Evolutionary conservation across 305 asterid species (phyloP).

Genomic region (Fraxinus velutina): DNA sequence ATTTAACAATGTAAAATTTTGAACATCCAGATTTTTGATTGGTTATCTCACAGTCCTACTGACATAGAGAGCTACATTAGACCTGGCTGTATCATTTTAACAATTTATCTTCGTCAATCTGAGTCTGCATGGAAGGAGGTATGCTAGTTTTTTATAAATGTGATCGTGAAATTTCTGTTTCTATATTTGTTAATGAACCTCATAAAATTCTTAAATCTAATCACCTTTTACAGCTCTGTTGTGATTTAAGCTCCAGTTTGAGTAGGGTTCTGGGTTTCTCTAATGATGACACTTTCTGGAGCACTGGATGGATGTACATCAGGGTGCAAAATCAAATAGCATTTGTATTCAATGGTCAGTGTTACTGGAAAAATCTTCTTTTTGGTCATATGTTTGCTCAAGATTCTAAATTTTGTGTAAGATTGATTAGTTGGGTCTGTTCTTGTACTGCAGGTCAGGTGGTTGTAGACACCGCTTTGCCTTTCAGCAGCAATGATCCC

Average conservation of each 20-base stretch:
- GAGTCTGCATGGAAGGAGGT: conserved; percentile 87
- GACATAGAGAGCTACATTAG: conserved; percentile 85
- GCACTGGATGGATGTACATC: conserved; percentile 68
- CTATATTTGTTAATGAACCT: conserved; percentile 6
- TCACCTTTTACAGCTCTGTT: conserved; percentile 50
- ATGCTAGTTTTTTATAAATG: conserved; percentile 17
- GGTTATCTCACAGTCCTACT: conserved; percentile 75
- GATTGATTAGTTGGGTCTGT: conserved; percentile 20
- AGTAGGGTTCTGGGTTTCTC: conserved; percentile 58
- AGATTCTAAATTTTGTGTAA: conserved; percentile 23
- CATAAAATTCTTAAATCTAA: conserved; percentile 18
- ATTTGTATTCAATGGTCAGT: conserved; percentile 54
- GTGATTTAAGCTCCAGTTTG: conserved; percentile 62
- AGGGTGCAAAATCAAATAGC: conserved; percentile 72
- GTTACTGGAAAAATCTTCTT: conserved; percentile 10
- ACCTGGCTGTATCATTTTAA: conserved; percentile 76
- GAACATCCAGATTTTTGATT: conserved; percentile 69
- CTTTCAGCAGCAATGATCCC: conserved; percentile 35
- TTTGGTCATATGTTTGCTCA: background rate
- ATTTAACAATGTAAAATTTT: conserved; percentile 22
- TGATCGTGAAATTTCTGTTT: background rate
- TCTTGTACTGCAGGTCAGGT: conserved; percentile 58
- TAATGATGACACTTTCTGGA: conserved; percentile 61
- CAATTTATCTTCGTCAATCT: conserved; percentile 60
- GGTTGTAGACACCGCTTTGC: conserved; percentile 54